phyloP scores from a whole-genome alignment of 768 basidiomycete genomes.

The Chalciporus pseudorubinellus region DNA sequence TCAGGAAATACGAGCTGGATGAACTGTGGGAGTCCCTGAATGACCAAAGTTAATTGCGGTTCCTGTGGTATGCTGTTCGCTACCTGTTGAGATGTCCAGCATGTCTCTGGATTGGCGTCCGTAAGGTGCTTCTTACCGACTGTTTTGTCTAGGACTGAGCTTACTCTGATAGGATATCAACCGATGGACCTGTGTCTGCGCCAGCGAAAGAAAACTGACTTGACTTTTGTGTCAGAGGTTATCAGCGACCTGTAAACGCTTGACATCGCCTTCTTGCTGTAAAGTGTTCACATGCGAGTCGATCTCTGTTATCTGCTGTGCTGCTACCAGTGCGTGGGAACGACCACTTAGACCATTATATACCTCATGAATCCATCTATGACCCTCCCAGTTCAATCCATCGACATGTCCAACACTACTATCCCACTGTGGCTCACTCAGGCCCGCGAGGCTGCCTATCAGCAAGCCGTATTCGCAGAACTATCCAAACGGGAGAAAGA shows the following conservation, averaged over 20 bases:
- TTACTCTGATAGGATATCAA: slow-evolving; percentile 52
- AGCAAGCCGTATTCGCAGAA: slow-evolving; percentile 32
- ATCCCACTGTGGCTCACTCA: slow-evolving; percentile 18
- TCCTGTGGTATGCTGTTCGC: slow-evolving; percentile 3
- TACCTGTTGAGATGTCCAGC: slow-evolving; percentile 84
- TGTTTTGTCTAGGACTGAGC: slow-evolving; percentile 74
- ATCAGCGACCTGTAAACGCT: slow-evolving; percentile 21
- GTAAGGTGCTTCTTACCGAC: slow-evolving; percentile 67
- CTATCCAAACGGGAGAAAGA: slow-evolving; percentile 40
- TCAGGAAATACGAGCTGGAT: slow-evolving; percentile 60
- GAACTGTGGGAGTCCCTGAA: slow-evolving; percentile 75
- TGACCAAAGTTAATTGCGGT: slow-evolving; percentile 3
- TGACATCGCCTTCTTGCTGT: slow-evolving; percentile 18
- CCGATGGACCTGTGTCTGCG: not conserved
- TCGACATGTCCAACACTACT: slow-evolving; percentile 10
- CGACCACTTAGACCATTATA: not conserved
- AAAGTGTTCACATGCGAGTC: not conserved
- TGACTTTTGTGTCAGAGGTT: slow-evolving; percentile 24
- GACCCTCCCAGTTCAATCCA: not conserved
- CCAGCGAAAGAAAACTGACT: slow-evolving; percentile 41
- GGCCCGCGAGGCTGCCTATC: slow-evolving; percentile 11
- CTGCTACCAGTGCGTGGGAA: slow-evolving; percentile 19
- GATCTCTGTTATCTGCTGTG: slow-evolving; percentile 1
- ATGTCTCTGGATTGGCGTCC: slow-evolving; percentile 73
- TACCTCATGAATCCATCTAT: not conserved